Evolutionary conservation across 106 monocot genomes (phyloP).

Genomic region (Dioscorea dumetorum): DNA sequence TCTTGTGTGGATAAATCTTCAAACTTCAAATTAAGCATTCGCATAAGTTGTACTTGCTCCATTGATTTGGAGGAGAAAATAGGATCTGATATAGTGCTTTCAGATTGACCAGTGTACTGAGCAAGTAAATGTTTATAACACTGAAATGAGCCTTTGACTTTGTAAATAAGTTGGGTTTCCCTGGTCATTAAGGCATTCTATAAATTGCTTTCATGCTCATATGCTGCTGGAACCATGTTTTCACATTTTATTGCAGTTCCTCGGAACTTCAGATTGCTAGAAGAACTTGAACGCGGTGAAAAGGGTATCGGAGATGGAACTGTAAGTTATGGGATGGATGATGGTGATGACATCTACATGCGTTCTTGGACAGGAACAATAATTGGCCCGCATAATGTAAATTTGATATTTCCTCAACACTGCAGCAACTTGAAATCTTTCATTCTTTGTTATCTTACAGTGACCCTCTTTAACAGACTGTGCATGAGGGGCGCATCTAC

Average conservation of each 20-base stretch:
- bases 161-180: not conserved
- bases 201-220: not conserved
- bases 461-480: conserved; percentile 4
- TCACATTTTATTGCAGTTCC: conserved; percentile 14
- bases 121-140: not conserved
- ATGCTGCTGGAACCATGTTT: not conserved
- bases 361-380: conserved; percentile 23
- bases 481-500: conserved; percentile 25
- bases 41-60: not conserved
- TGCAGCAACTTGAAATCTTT: too few relatives aligned
- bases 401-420: not conserved
- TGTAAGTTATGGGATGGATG: conserved; percentile 25
- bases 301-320: conserved; percentile 31
- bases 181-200: not conserved
- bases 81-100: not conserved
- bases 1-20: too few relatives aligned
- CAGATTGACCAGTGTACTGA: not conserved
- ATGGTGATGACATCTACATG: conserved; percentile 19
- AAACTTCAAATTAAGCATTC: too few relatives aligned
- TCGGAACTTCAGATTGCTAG: conserved; percentile 33
- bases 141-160: not conserved
- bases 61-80: not conserved
- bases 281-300: conserved; percentile 35
- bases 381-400: conserved; percentile 19
- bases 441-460: not conserved